Base-by-base conservation (phyloP, 106 monocot species). In the Iris macrosiphon region DNA sequence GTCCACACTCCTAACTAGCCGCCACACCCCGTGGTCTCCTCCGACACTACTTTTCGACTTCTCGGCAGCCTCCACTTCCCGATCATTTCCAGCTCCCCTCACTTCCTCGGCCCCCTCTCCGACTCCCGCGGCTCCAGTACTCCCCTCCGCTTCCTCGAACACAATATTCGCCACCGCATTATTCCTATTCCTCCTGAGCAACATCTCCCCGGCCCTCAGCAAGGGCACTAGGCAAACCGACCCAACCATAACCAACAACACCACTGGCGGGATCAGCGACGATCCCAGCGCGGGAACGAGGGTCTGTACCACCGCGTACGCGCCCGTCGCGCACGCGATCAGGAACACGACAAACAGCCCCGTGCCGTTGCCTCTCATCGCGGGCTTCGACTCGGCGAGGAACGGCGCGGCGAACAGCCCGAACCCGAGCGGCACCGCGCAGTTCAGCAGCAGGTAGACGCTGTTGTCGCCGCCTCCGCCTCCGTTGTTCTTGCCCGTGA, bases 231-330 rank as follows among this genome's bases (percentile, higher is more conserved):
- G 11, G 12, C 12, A 22, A 9, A 48, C 48, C 6, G 26, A 12
- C 48, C 22, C 48, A 3, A 48, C 48, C 48, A 48, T 48, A 4
- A 48, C 48, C 48, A 48, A n/a, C 48, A 48, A 48, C 2, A 48
- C 3, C 0, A 11, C 11, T 10, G 48, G 25, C 22, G 24, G 4
- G 7, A 44, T 20, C 3, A 19, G 19, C 19, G 44, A 44, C 9
- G 5, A 3, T 8, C 44, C 44, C 3, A 48, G 2, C 6, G 3
- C 48, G 8, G 24, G 48, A 1, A 48, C 48, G 9, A 48, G 48
- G 1, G 24, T 48, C 48, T 48, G 10, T 11, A 26, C 48, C 48
- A 48, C 48, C 25, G 48, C 48, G 12, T 48, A 48, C 48, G 24
- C 48, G 2, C 48, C 48, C 2, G 48, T 48, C 48, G 26, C 25